Evolutionary conservation across 306 rosid species (phyloP).

Genomic region (Sicyos baderoa): DNA sequence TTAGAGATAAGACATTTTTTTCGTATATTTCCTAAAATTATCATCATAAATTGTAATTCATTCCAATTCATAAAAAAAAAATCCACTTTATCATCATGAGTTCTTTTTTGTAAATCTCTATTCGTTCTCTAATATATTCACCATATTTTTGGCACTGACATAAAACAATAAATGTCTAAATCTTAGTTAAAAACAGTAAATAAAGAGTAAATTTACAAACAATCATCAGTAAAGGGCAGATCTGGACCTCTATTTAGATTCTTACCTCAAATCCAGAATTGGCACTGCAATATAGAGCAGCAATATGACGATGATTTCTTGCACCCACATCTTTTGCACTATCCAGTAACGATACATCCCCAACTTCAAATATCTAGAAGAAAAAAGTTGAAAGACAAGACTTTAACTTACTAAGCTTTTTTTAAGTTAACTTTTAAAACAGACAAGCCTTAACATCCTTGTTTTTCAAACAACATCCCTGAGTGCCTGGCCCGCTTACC

Average conservation of each 20-base stretch:
- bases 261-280: conserved; percentile 89
- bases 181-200: not conserved
- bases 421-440: not conserved
- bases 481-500: too few species aligned
- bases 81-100: not conserved
- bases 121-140: not conserved
- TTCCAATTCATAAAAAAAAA: not conserved
- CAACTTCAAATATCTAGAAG: conserved; percentile 83
- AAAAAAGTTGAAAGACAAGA: conserved; percentile 1
- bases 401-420: not conserved
- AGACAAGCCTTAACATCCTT: not conserved
- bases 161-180: not conserved
- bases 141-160: not conserved
- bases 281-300: conserved; percentile 74
- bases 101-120: not conserved
- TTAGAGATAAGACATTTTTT: not conserved
- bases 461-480: not conserved
- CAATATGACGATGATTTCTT: conserved; percentile 62
- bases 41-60: not conserved
- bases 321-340: conserved; percentile 73
- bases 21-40: not conserved
- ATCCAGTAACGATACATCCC: conserved; percentile 65
- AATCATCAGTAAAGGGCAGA: not conserved
- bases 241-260: not conserved
- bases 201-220: not conserved